Evolutionary conservation across 805 yeast species (phyloP).

Genomic region (Barnettozyma botsteinii): DNA sequence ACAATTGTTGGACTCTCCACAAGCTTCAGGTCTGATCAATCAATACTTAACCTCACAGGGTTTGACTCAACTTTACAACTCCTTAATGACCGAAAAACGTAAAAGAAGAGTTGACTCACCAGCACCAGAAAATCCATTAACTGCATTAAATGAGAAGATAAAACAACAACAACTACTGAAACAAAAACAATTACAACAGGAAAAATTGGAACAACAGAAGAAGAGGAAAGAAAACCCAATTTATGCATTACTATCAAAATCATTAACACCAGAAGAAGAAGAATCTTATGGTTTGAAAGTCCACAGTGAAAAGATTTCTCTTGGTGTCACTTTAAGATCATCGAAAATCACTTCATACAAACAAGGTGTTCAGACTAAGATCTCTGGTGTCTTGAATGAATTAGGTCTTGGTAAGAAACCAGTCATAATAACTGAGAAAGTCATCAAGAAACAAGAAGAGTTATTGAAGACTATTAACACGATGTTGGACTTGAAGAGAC

Average conservation of each 20-base stretch:
- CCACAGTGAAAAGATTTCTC: constrained; percentile 61
- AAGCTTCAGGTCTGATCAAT: constrained; percentile 62
- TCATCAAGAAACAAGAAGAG: constrained; percentile 71
- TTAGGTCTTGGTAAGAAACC: constrained; percentile 77
- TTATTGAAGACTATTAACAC: constrained; percentile 63
- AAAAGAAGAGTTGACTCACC: constrained; percentile 40
- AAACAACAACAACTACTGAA: constrained; percentile 25
- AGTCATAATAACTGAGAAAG: constrained; percentile 77
- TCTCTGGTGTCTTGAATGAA: constrained; percentile 62
- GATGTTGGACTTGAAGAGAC: constrained; percentile 78
- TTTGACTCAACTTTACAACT: constrained; percentile 75
- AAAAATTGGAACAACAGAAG: constrained; percentile 20
- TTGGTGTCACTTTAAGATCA: constrained; percentile 79
- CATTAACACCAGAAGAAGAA: constrained; percentile 71
- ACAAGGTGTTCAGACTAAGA: constrained; percentile 65
- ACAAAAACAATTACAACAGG: constrained; percentile 22
- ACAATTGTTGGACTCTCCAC: constrained; percentile 82
- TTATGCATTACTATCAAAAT: constrained; percentile 29
- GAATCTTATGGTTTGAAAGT: constrained; percentile 77
- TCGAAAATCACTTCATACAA: constrained; percentile 71
- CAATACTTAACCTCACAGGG: constrained; percentile 86
- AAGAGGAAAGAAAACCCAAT: constrained; percentile 28
- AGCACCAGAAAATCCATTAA: constrained; percentile 40
- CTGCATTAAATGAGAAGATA: constrained; percentile 33
- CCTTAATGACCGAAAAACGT: constrained; percentile 63